These are phyloP conservation scores for Bryopsis sp. DNA, from an alignment of 139 green algal genomes.

Conservation along the genomic window DNA sequence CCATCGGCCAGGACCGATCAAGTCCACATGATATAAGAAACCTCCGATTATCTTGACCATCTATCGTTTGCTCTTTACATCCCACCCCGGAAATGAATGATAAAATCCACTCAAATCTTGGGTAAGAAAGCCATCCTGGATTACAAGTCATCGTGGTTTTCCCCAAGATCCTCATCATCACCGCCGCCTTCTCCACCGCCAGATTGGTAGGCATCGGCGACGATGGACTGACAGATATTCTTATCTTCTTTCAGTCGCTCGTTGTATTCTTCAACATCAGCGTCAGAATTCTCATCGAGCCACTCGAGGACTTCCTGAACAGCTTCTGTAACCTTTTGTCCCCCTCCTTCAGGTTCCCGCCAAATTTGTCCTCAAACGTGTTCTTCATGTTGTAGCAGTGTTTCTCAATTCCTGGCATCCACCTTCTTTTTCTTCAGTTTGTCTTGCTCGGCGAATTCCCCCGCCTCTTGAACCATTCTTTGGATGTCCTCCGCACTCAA, in stretches of 20 bases:
- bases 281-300: constrained; percentile 74
- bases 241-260: constrained; percentile 96
- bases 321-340: constrained; percentile 79
- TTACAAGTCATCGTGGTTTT: too few relatives aligned
- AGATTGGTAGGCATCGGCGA: constrained; percentile 66
- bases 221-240: constrained; percentile 80
- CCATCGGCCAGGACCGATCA: too few relatives aligned
- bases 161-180: constrained; percentile 71
- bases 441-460: constrained; percentile 29
- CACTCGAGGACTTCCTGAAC: constrained; percentile 89
- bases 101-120: too few relatives aligned
- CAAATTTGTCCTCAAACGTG: constrained; percentile 42
- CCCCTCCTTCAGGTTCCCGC: constrained; percentile 68
- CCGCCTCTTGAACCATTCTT: constrained; percentile 37
- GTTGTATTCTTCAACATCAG: constrained; percentile 85
- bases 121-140: too few relatives aligned
- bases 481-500: constrained; percentile 42
- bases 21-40: too few relatives aligned
- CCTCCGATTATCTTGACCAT: too few relatives aligned
- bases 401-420: constrained; percentile 50
- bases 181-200: constrained; percentile 33
- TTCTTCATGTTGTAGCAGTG: constrained; percentile 58
- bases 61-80: too few relatives aligned
- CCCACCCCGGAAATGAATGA: too few relatives aligned
- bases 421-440: constrained; percentile 36